Percentiles rank a stretch among this genome's conserved stretches.
These are phyloP conservation scores for Shiraia sp. DNA, from an alignment of 2,329 filamentous ascomycete species.

Conservation along the genomic window DNA sequence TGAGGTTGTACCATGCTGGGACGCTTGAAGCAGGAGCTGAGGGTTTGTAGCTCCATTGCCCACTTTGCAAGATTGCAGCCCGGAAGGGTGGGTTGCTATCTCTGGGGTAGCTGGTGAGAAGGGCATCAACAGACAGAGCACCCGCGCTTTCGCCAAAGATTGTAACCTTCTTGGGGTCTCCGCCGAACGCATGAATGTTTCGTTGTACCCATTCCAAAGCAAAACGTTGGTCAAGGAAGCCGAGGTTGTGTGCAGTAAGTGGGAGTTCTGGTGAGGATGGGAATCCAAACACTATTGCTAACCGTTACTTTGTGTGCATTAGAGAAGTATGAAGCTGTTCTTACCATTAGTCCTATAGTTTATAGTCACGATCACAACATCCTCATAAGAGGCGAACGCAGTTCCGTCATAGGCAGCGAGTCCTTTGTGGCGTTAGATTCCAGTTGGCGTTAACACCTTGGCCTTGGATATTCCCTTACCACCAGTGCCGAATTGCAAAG, in stretches of 20 bases:
- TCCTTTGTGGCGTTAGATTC: too few species aligned
- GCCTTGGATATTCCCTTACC: conserved; percentile 3
- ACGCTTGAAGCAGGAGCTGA: conserved; percentile 9
- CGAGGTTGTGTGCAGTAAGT: conserved; percentile 47
- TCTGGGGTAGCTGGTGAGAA: conserved; percentile 31
- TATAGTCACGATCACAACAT: conserved; percentile 31
- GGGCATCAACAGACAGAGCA: conserved; percentile 26
- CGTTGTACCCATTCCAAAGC: conserved; percentile 59
- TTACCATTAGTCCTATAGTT: conserved; percentile 39
- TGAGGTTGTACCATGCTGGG: conserved; percentile 27
- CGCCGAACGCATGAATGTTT: conserved; percentile 55
- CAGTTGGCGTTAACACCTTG: too few species aligned
- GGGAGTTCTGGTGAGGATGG: conserved; percentile 26
- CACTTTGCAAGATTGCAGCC: conserved; percentile 35
- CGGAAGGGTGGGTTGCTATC: conserved; percentile 28
- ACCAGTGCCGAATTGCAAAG: conserved; percentile 26
- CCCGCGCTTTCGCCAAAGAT: conserved; percentile 44
- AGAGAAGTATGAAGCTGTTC: background rate
- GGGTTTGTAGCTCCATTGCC: conserved; percentile 25
- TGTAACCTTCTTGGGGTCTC: conserved; percentile 55
- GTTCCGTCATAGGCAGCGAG: conserved; percentile 30
- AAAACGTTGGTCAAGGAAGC: conserved; percentile 60
- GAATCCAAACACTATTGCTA: conserved; percentile 35
- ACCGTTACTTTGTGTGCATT: conserved; percentile 1
- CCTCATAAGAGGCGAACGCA: conserved; percentile 33